Evolutionary conservation across 1,284 basidiomycete species (phyloP), one percentile per base, ranked within the genome.

Genomic region (Heterobasidion annosum): DNA sequence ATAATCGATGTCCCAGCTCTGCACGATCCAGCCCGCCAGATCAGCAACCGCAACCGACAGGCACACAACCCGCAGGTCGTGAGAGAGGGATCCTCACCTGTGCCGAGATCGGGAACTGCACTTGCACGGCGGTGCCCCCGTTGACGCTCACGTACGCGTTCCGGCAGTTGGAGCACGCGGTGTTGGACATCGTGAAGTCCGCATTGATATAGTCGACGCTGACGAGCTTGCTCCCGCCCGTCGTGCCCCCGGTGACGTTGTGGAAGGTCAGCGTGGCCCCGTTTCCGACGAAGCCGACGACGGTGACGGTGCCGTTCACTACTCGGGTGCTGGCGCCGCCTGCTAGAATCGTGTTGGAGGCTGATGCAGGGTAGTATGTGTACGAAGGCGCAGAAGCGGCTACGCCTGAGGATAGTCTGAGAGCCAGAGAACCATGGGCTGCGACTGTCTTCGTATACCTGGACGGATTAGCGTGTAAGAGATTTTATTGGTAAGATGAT

Each of bases 181-280:
- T 72, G 57, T 76, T 76, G 52, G 59, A 62, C 62, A 70, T 71
- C 7, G 68, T 67, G 43, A 68, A 67, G 51, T 77, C 75, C 16
- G 66, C 76, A 50, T 77, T 76, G 58, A 76, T 76, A 56, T 76
- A 78, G 60, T 76, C 74, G 44, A 76, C 61, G 8, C 73, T 67
- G 35, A 77, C 58, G 8, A 74, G 67, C 59, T 73, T 76, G 2
- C 69, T 73, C 12, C 74, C 74, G 37, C 75, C 75, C 25, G 25
- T 25, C 4, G 64, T 57, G 0, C 74, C 75, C 34, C 74, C 75
- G 54, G 75, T 70, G 56, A 78, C 65, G 49, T 65, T 63, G 45
- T 68, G 70, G 57, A 78, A 64, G 16, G 72, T 75, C 35, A 77
- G 63, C 2, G 67, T 74, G 7, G 74, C 74, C 7, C 73, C 73